Evolutionary conservation across 2,329 filamentous ascomycete species (phyloP).

Genomic region (Tothia fuscella): DNA sequence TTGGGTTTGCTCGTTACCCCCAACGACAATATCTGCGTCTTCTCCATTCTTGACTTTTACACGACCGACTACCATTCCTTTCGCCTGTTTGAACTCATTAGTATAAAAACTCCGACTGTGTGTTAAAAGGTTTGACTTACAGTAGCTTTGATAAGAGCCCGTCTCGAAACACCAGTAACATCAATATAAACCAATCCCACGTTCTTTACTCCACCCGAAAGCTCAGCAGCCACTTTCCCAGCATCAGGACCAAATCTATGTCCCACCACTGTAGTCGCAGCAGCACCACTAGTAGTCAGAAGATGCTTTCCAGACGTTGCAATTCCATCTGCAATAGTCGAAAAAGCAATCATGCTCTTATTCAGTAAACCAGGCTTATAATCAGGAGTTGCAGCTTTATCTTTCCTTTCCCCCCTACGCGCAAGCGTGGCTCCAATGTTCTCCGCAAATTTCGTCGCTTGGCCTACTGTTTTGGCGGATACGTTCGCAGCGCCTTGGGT

Average conservation of each 20-base stretch:
- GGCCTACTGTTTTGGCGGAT: constrained; percentile 76
- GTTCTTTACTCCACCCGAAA: constrained; percentile 86
- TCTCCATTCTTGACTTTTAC: constrained; percentile 42
- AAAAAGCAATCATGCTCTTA: constrained; percentile 93
- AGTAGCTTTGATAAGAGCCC: constrained; percentile 84
- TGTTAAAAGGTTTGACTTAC: constrained; percentile 76
- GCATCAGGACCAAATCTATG: constrained; percentile 85
- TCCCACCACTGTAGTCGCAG: constrained; percentile 77
- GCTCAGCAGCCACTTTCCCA: constrained; percentile 58
- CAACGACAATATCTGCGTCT: constrained; percentile 62
- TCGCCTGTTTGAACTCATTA: too few species aligned
- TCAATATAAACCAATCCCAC: constrained; percentile 97
- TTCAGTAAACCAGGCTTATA: constrained; percentile 92
- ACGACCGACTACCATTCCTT: constrained; percentile 80
- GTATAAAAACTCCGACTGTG: constrained; percentile 63
- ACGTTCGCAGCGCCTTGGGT: constrained; percentile 67
- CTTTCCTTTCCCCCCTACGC: constrained; percentile 45
- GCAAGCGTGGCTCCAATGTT: constrained; percentile 71
- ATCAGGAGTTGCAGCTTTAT: constrained; percentile 38
- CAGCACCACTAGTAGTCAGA: constrained; percentile 58
- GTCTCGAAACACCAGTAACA: constrained; percentile 79
- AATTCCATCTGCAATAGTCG: constrained; percentile 85
- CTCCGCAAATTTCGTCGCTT: constrained; percentile 73
- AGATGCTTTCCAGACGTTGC: constrained; percentile 75
- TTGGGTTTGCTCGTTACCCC: constrained; percentile 47